A percentile compares a stretch with the other conserved stretches of the same genome.
phyloP scores from a whole-genome alignment of 2,329 filamentous ascomycete species.

The Penicillium sp. region DNA sequence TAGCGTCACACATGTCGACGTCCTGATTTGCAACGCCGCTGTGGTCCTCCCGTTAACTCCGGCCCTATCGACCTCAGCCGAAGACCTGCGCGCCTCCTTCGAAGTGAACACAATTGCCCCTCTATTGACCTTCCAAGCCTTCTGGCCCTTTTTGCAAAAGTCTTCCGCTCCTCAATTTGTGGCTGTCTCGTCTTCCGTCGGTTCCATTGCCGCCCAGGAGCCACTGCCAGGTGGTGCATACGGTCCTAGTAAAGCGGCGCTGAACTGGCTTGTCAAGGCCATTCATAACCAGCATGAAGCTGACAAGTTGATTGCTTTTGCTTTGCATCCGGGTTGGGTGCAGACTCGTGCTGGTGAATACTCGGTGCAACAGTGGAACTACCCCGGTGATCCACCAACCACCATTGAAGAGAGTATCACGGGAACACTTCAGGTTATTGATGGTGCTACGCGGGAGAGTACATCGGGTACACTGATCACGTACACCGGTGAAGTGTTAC shows the following conservation, averaged over 20 bases:
- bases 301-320: constrained; percentile 18
- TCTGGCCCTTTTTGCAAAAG: constrained; percentile 20
- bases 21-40: constrained; percentile 30
- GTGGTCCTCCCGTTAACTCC: constrained; percentile 62
- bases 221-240: constrained; percentile 25
- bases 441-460: constrained; percentile 36
- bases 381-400: constrained; percentile 24
- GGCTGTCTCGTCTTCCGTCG: constrained; percentile 23
- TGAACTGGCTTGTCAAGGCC: constrained; percentile 22
- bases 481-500: constrained; percentile 32
- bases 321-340: constrained; percentile 44
- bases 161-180: constrained; percentile 19
- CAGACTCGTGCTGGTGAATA: constrained; percentile 28
- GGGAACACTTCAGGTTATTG: constrained; percentile 39
- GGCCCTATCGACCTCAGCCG: constrained; percentile 40
- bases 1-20: constrained; percentile 29
- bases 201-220: constrained; percentile 22
- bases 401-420: constrained; percentile 35
- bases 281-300: constrained; percentile 27
- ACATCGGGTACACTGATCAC: constrained; percentile 38
- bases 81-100: constrained; percentile 19
- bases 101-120: constrained; percentile 40
- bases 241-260: constrained; percentile 24
- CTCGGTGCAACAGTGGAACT: constrained; percentile 36
- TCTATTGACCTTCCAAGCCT: constrained; percentile 24